Conservation (phyloP, 2,329 filamentous ascomycete species). For the Chrysoporthe puriensis region DNA sequence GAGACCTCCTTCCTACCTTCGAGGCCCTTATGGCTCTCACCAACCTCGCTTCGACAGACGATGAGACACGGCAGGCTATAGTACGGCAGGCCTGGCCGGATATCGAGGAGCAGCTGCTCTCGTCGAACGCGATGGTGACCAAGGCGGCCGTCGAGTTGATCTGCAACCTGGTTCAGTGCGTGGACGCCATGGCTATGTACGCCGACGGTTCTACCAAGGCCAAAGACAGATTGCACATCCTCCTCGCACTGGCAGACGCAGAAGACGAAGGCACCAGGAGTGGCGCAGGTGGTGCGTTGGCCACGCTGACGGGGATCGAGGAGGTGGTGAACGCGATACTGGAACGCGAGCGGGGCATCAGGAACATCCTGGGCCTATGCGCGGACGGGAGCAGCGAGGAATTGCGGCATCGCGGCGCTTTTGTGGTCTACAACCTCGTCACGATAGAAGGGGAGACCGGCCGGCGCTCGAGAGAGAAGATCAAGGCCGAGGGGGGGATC, state of each 20-base stretch:
- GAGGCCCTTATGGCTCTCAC: constrained; percentile 91
- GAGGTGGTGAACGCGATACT: constrained; percentile 73
- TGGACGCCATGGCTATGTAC: constrained; percentile 69
- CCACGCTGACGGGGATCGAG: constrained; percentile 80
- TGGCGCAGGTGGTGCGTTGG: constrained; percentile 86
- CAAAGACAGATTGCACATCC: constrained; percentile 75
- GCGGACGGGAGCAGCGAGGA: constrained; percentile 68
- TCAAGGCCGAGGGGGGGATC: constrained; percentile 66
- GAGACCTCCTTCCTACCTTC: constrained; percentile 85
- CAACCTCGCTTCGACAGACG: constrained; percentile 83
- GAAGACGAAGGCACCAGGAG: constrained; percentile 79
- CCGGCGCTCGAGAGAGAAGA: constrained; percentile 58
- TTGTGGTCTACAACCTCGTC: constrained; percentile 75
- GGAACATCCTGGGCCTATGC: constrained; percentile 81
- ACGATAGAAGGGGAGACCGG: constrained; percentile 69
- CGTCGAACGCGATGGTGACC: constrained; percentile 73
- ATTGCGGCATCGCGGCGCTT: constrained; percentile 72
- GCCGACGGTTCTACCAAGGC: constrained; percentile 70
- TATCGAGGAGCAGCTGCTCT: constrained; percentile 83
- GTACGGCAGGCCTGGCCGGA: constrained; percentile 74
- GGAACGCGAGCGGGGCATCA: constrained; percentile 70
- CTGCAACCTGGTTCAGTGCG: constrained; percentile 82
- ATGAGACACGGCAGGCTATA: constrained; percentile 68
- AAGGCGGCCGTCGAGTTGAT: constrained; percentile 86
- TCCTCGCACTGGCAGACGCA: constrained; percentile 85